Conservation (phyloP, 371 early-diverging fungal species). For the Haplosporangium sp. region DNA sequence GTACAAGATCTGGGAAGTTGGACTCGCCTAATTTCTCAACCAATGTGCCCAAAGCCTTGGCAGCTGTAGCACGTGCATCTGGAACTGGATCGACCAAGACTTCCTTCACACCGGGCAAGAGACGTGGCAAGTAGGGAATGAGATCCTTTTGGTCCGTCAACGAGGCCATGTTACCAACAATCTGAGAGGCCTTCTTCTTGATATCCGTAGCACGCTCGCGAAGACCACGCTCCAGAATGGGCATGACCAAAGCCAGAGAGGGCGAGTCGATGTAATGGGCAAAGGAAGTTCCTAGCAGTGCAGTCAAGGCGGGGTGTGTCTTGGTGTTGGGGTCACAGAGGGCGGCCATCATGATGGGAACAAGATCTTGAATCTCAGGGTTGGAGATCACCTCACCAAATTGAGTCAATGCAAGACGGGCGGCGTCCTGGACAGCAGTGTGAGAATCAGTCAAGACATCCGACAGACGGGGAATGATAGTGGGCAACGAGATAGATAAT, state of each 20-base stretch:
- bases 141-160: constrained; percentile 93
- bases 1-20: constrained; percentile 92
- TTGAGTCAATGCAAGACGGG: constrained; percentile 84
- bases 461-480: constrained; percentile 91
- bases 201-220: constrained; percentile 89
- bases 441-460: constrained; percentile 95
- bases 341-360: constrained; percentile 88
- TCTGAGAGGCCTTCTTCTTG: constrained; percentile 95
- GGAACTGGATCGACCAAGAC: constrained; percentile 96
- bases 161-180: constrained; percentile 96
- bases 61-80: constrained; percentile 93
- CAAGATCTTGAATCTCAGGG: constrained; percentile 94
- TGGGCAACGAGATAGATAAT: constrained; percentile 89
- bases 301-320: constrained; percentile 84
- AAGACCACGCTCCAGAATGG: constrained; percentile 94
- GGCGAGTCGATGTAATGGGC: constrained; percentile 98
- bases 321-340: constrained; percentile 90
- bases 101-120: constrained; percentile 89
- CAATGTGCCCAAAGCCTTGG: constrained; percentile 93
- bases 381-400: constrained; percentile 97
- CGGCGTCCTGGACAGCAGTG: constrained; percentile 90
- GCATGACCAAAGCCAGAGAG: constrained; percentile 94
- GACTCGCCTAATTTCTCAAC: constrained; percentile 93
- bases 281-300: constrained; percentile 92
- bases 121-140: constrained; percentile 82